Evolutionary conservation across 2,329 filamentous ascomycete genomes (phyloP), one percentile per base, ranked within the genome.

Genomic region (Ascochyta koolunga): DNA sequence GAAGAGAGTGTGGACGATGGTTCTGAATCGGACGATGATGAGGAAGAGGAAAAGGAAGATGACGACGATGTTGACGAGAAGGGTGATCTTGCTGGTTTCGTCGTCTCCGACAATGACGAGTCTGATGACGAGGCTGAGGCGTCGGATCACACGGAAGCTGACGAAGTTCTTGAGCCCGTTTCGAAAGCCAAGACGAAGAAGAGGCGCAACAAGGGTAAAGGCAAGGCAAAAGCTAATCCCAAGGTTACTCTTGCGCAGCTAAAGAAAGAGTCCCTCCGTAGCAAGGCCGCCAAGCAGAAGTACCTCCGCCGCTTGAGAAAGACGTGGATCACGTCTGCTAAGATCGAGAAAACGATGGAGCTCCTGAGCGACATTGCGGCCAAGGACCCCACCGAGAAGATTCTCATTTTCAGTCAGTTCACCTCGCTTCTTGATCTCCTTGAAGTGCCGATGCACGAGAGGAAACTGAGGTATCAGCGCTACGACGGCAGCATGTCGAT

Each of bases 331-430:
- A 82, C 89, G 2, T 95, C 89, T 18, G 86, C 89, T 24, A 95
- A 93, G 74, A 86, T 91, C 25, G 83, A 85, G 19, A 87, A 88
- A 69, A 85, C 86, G 6, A 76, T 90, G 50, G 84, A 89, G 49
- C 80, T 93, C 6, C 76, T 93, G 11, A 69, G 77, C 10, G 71
- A 77, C 13, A 80, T 85, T 51, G 73, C 79, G 48, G 66, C 66
- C n/a, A 74, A 76, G 9, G 77, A 79, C 27, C 67, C 83, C 2
- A 82, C 81, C 1, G 88, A 91, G 70, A 93, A 93, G 74, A 90
- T 88, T 0, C 88, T 95, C 48, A 83, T 95, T 58, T 95, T 95
- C 77, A 90, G 86, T 51, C 89, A 92, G 65, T 95, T 90, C 77
- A 93, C 90, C 0, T 86, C 89, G 0, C 79, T 93, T 16, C 83